These are phyloP conservation scores for Lentinula guzmanii DNA, from an alignment of 768 basidiomycete genomes.

Conservation along the genomic window DNA sequence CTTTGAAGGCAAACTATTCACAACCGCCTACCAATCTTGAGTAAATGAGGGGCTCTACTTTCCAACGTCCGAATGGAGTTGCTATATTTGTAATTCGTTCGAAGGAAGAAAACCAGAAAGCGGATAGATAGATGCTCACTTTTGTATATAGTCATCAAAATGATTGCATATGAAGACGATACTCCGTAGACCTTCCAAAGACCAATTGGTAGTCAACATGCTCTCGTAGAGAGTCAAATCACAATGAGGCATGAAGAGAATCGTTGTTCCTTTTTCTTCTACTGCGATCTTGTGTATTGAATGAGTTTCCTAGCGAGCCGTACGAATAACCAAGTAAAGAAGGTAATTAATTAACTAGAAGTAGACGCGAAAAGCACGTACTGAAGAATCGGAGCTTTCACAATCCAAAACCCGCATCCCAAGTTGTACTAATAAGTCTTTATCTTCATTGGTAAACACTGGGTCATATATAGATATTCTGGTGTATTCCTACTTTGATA, in stretches of 20 bases:
- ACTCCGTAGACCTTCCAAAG: neutral
- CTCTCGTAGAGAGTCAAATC: neutral
- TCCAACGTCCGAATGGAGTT: neutral
- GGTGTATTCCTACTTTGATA: neutral
- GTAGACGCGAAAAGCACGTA: neutral
- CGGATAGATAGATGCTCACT: neutral
- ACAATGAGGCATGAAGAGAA: conserved; percentile 5
- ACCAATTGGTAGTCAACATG: neutral
- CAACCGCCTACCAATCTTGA: neutral
- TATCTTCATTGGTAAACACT: conserved; percentile 4
- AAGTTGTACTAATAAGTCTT: neutral
- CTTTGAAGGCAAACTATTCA: too few species aligned
- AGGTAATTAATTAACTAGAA: neutral
- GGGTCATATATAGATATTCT: conserved; percentile 1
- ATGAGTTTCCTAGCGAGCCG: neutral
- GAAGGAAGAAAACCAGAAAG: neutral
- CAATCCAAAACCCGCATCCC: neutral
- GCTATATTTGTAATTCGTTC: neutral
- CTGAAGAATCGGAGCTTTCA: neutral
- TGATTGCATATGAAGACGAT: conserved; percentile 1
- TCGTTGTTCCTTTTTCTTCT: neutral
- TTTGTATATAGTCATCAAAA: conserved; percentile 5
- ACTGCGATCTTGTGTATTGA: too few species aligned
- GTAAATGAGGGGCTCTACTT: neutral
- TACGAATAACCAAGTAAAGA: neutral